Percentiles rank a stretch among this genome's conserved stretches.
Evolutionary conservation across 345 rosid species (phyloP).

Genomic region (Trapa bicornis): DNA sequence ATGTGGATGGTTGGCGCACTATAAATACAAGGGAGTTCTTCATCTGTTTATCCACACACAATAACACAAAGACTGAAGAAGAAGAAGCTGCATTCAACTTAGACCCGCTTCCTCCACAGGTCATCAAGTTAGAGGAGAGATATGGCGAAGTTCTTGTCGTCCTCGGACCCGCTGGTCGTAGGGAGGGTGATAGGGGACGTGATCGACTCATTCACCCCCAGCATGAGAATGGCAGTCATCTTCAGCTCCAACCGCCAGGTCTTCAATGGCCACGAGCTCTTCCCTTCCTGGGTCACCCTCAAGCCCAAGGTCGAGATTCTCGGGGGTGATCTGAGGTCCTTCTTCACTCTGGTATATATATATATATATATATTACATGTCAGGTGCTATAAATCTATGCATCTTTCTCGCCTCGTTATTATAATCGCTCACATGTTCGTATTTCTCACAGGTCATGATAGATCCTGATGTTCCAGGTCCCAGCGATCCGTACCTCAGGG

Average conservation of each 20-base stretch:
- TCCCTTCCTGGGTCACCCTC: slow-evolving; percentile 41
- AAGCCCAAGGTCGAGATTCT: slow-evolving; percentile 67
- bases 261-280: slow-evolving; percentile 64
- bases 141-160: slow-evolving; percentile 32
- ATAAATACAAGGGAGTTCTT: neutral
- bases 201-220: slow-evolving; percentile 48
- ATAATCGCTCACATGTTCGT: neutral
- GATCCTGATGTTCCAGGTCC: slow-evolving; percentile 97
- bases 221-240: slow-evolving; percentile 48
- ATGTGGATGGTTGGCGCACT: neutral
- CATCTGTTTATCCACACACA: neutral
- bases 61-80: neutral
- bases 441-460: slow-evolving; percentile 47
- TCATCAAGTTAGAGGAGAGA: neutral
- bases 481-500: slow-evolving; percentile 67
- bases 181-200: slow-evolving; percentile 82
- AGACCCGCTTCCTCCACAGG: too few relatives aligned
- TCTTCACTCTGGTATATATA: slow-evolving; percentile 45
- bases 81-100: neutral
- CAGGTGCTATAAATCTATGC: too few relatives aligned
- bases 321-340: slow-evolving; percentile 60
- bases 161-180: slow-evolving; percentile 40
- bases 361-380: neutral
- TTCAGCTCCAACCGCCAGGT: slow-evolving; percentile 56
- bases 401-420: neutral